Evolutionary conservation across 2,329 filamentous ascomycete genomes (phyloP).

Genomic region (Ascomycota sp.): DNA sequence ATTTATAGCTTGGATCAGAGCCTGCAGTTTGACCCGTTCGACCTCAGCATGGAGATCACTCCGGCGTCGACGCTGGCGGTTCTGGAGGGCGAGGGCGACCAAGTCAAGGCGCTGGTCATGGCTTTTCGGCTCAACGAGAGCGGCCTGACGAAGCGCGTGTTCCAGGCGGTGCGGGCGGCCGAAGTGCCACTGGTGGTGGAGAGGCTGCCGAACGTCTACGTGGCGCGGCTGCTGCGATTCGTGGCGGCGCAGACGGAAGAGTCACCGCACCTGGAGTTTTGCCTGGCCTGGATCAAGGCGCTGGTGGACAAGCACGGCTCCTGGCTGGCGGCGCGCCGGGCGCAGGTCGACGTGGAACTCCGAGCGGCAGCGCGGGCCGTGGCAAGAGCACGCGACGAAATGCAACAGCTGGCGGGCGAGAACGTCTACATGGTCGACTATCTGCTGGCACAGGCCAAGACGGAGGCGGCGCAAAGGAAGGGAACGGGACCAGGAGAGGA

Average conservation of each 20-base stretch:
- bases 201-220: conserved; percentile 66
- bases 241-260: conserved; percentile 76
- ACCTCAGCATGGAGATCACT: conserved; percentile 85
- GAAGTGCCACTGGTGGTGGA: conserved; percentile 63
- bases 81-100: conserved; percentile 50
- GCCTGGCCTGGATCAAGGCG: conserved; percentile 78
- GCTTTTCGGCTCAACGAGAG: conserved; percentile 86
- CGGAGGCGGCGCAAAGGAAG: neutral
- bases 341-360: conserved; percentile 65
- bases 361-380: conserved; percentile 67
- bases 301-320: conserved; percentile 64
- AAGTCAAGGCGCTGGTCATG: conserved; percentile 87
- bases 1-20: conserved; percentile 79
- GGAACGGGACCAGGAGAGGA: neutral
- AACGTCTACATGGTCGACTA: conserved; percentile 85
- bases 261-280: conserved; percentile 87
- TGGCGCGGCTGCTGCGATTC: conserved; percentile 67
- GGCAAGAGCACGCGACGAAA: conserved; percentile 58
- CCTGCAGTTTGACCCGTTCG: conserved; percentile 84
- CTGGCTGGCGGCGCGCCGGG: conserved; percentile 64
- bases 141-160: conserved; percentile 63
- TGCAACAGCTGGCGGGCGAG: conserved; percentile 66
- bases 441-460: conserved; percentile 32
- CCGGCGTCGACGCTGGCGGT: conserved; percentile 61
- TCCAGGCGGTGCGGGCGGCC: conserved; percentile 56